Evolutionary conservation across 2,329 filamentous ascomycete genomes (phyloP).

Genomic region (Fusarium hostae): DNA sequence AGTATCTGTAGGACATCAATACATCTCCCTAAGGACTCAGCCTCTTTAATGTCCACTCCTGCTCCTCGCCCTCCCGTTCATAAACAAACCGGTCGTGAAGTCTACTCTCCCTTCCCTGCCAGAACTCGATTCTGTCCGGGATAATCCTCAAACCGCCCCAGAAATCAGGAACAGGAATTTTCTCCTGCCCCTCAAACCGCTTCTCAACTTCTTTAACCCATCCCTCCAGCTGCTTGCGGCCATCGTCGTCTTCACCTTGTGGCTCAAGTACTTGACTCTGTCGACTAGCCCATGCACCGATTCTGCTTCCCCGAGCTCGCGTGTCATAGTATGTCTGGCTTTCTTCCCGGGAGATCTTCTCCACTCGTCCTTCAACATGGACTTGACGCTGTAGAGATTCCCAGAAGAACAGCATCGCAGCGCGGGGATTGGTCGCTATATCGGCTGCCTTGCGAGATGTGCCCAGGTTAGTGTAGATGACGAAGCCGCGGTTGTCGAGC

Average conservation of each 20-base stretch:
- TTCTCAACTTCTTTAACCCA: slow-evolving; percentile 82
- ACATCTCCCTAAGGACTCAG: slow-evolving; percentile 66
- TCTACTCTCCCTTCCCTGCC: slow-evolving; percentile 89
- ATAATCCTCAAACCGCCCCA: slow-evolving; percentile 93
- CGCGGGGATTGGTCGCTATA: slow-evolving; percentile 78
- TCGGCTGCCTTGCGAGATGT: slow-evolving; percentile 78
- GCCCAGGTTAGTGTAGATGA: slow-evolving; percentile 93
- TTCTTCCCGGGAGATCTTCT: slow-evolving; percentile 75
- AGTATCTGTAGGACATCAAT: not conserved
- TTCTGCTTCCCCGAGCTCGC: slow-evolving; percentile 79
- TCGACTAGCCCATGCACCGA: slow-evolving; percentile 93
- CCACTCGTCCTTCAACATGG: slow-evolving; percentile 81
- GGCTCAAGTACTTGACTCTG: slow-evolving; percentile 81
- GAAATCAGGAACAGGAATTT: slow-evolving; percentile 91
- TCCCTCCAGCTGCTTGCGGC: slow-evolving; percentile 77
- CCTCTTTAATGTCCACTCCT: slow-evolving; percentile 74
- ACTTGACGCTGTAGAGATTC: slow-evolving; percentile 87
- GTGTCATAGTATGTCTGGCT: slow-evolving; percentile 76
- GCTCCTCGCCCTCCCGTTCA: slow-evolving; percentile 62
- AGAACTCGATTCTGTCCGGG: slow-evolving; percentile 92
- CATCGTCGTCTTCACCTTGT: slow-evolving; percentile 64
- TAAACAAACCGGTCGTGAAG: slow-evolving; percentile 96
- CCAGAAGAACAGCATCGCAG: slow-evolving; percentile 92
- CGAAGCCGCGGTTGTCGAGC: slow-evolving; percentile 83
- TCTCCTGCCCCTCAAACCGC: slow-evolving; percentile 77